phyloP scores from a whole-genome alignment of 176 grass and related monocot genomes.

The Aegilops sharonensis region DNA sequence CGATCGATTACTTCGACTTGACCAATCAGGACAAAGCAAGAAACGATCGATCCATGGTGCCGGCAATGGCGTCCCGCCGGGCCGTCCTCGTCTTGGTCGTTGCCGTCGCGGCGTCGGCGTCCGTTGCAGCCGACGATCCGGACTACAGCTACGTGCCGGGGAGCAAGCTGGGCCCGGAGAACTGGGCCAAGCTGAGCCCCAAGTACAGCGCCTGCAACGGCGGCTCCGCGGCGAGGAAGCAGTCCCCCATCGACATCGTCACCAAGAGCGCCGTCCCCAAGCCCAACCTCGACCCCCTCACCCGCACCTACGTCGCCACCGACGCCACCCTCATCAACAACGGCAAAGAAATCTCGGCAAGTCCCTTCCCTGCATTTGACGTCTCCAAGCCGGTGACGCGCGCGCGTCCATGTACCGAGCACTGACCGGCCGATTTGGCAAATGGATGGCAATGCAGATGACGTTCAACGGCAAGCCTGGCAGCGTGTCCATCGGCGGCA shows the following conservation, averaged over 20 bases:
- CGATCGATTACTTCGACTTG: not conserved
- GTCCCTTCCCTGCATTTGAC: not conserved
- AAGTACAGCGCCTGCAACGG: conserved; percentile 46
- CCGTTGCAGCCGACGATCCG: not conserved
- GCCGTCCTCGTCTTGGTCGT: not conserved
- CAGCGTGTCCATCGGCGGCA: conserved; percentile 34
- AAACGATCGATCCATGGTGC: not conserved
- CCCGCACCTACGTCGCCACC: conserved; percentile 41
- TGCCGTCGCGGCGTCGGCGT: not conserved
- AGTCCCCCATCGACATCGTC: conserved; percentile 80
- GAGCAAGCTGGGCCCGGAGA: conserved; percentile 40
- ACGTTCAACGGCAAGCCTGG: conserved; percentile 37
- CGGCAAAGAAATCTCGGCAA: conserved; percentile 48
- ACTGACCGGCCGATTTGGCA: not conserved
- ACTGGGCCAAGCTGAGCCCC: conserved; percentile 65
- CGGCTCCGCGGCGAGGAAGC: conserved; percentile 25
- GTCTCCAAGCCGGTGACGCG: not conserved
- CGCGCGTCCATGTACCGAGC: not conserved
- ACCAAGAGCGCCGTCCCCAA: conserved; percentile 20
- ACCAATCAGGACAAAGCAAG: not conserved
- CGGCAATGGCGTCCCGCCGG: not conserved
- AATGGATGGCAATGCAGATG: conserved; percentile 20
- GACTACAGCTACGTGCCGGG: conserved; percentile 7
- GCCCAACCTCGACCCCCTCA: conserved; percentile 12
- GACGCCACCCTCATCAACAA: conserved; percentile 58